Evolutionary conservation across 129 eudicot genomes (phyloP), one percentile per base, ranked within the genome.

Genomic region (Oenanthe sinensis): DNA sequence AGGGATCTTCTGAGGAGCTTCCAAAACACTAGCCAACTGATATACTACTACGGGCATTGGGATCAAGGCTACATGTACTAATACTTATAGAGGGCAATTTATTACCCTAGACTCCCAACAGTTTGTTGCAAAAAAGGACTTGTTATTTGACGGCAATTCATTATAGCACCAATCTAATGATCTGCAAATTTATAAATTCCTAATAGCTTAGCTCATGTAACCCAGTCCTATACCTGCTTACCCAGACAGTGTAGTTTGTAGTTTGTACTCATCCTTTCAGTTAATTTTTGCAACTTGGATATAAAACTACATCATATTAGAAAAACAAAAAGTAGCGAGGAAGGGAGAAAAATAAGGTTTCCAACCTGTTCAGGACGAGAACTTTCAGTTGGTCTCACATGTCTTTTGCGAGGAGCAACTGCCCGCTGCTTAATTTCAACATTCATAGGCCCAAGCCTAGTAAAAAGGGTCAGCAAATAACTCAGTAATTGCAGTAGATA

Each of bases 361-460:
- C 48, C 77, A 83, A 95, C 99, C 97, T 96, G 97, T 81, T 96
- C 95, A 36, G 99, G 97, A 0, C 85, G 86, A 45, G 91, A 87
- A 42, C 77, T 84, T 78, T 85, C 95, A 2, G 95, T 79, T 33
- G 88, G 90, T 84, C 71, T 90, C 77, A 83, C 74, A 65, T 82
- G 97, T 80, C 77, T 92, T 84, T 84, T 87, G 36, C 75, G 95
- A 46, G 77, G 88, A 46, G 37, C 86, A 79, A 71, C 58, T 75
- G 86, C 92, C 26, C 97, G 89, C 78, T 87, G 97, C 88, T 92
- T 96, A 24, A 91, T 36, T 81, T 96, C 97, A 78, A 88, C 84
- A 83, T 83, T 86, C 99, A 92, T 92, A 8, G 99, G 99, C 36
- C 99, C 99, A 88, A 96, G 85, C 97, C 99, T 96, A 87, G 12